Conservation (phyloP, 2,329 filamentous ascomycete species). For the Pyricularia pennisetigena region DNA sequence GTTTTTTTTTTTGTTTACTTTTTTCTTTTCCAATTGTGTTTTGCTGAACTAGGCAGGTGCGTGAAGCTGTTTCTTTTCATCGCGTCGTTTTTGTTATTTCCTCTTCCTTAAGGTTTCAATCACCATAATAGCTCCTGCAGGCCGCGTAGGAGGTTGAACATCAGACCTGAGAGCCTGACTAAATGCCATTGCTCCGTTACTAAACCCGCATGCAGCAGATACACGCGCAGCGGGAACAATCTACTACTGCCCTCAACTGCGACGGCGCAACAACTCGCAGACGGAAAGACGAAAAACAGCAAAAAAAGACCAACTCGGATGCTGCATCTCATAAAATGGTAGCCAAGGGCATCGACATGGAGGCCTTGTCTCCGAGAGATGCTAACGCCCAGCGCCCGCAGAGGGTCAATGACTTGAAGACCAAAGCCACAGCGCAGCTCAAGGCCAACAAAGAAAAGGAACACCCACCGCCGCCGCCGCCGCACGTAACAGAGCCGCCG, state of each 20-base stretch:
- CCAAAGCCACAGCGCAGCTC: conserved; percentile 39
- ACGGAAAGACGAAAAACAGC: background rate
- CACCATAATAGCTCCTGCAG: background rate
- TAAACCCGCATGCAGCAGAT: background rate
- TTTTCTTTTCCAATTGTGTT: background rate
- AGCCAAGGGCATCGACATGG: conserved; percentile 44
- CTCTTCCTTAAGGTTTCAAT: conserved; percentile 3
- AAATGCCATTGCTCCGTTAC: background rate
- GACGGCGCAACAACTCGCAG: background rate
- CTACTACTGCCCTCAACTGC: background rate
- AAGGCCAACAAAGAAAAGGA: conserved; percentile 55
- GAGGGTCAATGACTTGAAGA: conserved; percentile 36
- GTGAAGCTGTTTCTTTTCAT: background rate
- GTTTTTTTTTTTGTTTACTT: background rate
- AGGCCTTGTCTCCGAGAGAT: conserved; percentile 56
- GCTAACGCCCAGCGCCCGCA: conserved; percentile 47
- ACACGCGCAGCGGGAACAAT: background rate
- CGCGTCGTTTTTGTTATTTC: conserved; percentile 3
- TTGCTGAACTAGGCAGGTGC: background rate
- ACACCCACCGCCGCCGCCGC: conserved; percentile 54
- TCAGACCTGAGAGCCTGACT: background rate
- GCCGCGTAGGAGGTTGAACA: background rate
- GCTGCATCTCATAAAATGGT: conserved; percentile 24
- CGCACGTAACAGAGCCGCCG: conserved; percentile 49
- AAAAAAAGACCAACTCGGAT: background rate